Conservation (phyloP, 2,329 filamentous ascomycete species). For the Cladosporium sp. region DNA sequence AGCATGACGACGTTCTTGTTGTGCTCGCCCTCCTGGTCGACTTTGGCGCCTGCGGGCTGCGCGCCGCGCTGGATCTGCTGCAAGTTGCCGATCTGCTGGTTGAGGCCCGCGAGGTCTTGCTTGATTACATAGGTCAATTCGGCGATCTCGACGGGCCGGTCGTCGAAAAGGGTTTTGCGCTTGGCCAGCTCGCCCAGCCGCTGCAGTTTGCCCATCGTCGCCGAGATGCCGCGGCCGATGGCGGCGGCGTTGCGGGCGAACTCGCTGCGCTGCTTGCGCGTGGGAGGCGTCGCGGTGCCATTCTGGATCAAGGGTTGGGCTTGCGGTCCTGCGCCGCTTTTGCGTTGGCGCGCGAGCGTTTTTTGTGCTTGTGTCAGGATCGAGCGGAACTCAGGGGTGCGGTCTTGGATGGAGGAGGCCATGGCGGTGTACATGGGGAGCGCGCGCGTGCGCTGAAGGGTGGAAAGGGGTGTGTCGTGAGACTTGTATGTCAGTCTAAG, state of each 20-base stretch:
- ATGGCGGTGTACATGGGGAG: slow-evolving; percentile 37
- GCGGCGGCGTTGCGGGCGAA: slow-evolving; percentile 90
- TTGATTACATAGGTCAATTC: slow-evolving; percentile 98
- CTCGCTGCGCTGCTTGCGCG: slow-evolving; percentile 62
- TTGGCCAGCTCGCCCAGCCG: slow-evolving; percentile 92
- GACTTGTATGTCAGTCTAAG: not conserved
- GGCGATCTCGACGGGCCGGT: slow-evolving; percentile 93
- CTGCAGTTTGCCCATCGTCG: slow-evolving; percentile 92
- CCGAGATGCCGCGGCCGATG: slow-evolving; percentile 86
- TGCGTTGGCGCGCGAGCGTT: slow-evolving; percentile 59
- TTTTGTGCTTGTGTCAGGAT: slow-evolving; percentile 79
- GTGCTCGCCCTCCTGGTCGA: slow-evolving; percentile 85
- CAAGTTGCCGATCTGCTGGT: slow-evolving; percentile 82
- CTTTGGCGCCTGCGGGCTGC: slow-evolving; percentile 9
- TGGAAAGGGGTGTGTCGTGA: too few relatives aligned
- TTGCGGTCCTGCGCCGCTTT: slow-evolving; percentile 70
- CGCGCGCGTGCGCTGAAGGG: slow-evolving; percentile 14
- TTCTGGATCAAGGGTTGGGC: slow-evolving; percentile 70
- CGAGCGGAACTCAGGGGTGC: slow-evolving; percentile 90
- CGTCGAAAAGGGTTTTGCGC: slow-evolving; percentile 94
- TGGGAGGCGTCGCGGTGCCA: slow-evolving; percentile 39
- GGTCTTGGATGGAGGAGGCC: slow-evolving; percentile 82
- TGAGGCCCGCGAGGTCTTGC: slow-evolving; percentile 82
- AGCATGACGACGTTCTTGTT: slow-evolving; percentile 96
- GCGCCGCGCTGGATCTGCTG: slow-evolving; percentile 60